phyloP scores from a whole-genome alignment of 108 stramenopile genomes.

The Aurantiochytrium sp. region DNA sequence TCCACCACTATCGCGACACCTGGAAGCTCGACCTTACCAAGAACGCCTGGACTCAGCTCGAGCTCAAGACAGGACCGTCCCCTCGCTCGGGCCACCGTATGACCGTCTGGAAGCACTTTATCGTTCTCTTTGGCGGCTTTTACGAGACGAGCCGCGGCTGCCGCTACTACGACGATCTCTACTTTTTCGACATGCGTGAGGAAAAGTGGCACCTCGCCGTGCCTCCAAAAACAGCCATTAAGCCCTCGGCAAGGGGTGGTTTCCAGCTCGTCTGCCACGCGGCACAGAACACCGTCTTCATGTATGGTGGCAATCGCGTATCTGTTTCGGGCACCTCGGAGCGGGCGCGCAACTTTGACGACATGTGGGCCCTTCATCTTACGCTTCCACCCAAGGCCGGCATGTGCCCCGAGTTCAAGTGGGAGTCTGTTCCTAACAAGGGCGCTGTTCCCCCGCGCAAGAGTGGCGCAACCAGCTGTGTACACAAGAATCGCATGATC shows the following conservation, averaged over 20 bases:
- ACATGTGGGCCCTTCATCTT: conserved; percentile 46
- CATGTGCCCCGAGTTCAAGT: neutral
- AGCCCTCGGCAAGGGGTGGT: conserved; percentile 34
- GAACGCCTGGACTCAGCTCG: conserved; percentile 40
- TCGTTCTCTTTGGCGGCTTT: conserved; percentile 53
- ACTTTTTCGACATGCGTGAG: conserved; percentile 41
- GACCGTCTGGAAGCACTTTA: conserved; percentile 45
- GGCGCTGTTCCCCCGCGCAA: conserved; percentile 41
- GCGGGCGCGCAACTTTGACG: conserved; percentile 29
- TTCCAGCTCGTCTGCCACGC: conserved; percentile 33
- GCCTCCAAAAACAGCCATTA: neutral
- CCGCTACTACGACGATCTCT: conserved; percentile 44
- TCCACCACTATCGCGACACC: conserved; percentile 54
- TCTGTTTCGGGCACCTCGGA: conserved; percentile 13
- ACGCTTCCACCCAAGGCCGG: conserved; percentile 17
- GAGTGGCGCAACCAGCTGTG: conserved; percentile 34
- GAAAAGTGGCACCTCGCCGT: conserved; percentile 25
- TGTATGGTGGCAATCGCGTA: conserved; percentile 25
- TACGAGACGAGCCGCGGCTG: conserved; percentile 32
- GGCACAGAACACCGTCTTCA: conserved; percentile 24
- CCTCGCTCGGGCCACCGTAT: conserved; percentile 48
- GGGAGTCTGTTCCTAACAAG: conserved; percentile 34
- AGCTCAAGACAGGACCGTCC: conserved; percentile 33
- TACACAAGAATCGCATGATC: conserved; percentile 45
- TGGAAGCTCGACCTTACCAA: conserved; percentile 43